Evolutionary conservation across 106 monocot species (phyloP), one percentile per base, ranked within the genome.

Genomic region (Apostasia shenzhenica): DNA sequence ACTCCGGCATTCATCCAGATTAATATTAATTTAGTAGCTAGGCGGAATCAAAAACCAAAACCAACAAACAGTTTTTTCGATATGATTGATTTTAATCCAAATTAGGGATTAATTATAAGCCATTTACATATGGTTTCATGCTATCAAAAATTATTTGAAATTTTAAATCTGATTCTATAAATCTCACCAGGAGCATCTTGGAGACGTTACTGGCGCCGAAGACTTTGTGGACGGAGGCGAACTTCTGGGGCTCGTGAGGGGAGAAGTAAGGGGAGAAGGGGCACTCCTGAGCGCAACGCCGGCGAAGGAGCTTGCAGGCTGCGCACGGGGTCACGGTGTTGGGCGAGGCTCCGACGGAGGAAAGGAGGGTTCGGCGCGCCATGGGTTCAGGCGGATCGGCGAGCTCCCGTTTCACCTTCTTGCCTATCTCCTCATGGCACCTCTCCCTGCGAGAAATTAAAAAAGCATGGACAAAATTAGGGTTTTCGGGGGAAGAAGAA

Each of bases 181-280:
- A 26, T 26, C 12, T 37, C 79, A 95, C 95, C 95, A 92, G 71
- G 8, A 95, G 86, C 88, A 95, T 81, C 82, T 95, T 95, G 69
- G 91, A 92, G 78, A 97, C 86, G 67, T 92, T 97, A 77, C 95
- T 97, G 47, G 95, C 95, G 43, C 95, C 95, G 72, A 92, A 97
- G 73, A 97, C 89, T 66, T 97, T 97, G 76, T 92, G 95, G 12
- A 97, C 95, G 0, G 89, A 81, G 11, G 89, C 91, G 44, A 97
- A 97, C 68, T 86, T 92, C n/a, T 92, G 86, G 59, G 95, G 95
- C 49, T 97, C 95, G 40, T 89, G 88, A 44, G 95, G 95, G 41
- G 95, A 87, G 75, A 97, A 97, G 65, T 97, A 97, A 47, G 95
- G 95, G 39, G 88, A 82, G 92, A 97, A 97, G 37, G 86, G 92